phyloP scores from a whole-genome alignment of 805 yeast genomes.

The Candida ponderosae region DNA sequence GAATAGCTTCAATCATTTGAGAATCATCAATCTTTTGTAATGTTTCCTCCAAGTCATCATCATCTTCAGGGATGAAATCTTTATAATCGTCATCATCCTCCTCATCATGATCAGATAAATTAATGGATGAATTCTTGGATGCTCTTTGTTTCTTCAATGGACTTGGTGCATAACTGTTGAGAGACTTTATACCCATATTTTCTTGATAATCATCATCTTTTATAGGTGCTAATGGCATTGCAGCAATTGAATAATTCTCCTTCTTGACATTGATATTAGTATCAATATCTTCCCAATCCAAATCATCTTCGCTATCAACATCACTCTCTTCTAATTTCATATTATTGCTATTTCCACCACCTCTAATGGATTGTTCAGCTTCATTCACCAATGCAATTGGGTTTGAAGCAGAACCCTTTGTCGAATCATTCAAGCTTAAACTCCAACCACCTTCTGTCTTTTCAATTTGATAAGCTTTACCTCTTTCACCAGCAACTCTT shows the following conservation, averaged over 20 bases:
- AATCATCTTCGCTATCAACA: conserved; percentile 28
- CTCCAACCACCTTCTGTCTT: conserved; percentile 83
- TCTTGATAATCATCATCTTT: conserved; percentile 7
- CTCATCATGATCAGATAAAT: conserved; percentile 2
- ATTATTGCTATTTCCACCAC: conserved; percentile 6
- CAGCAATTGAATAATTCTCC: conserved; percentile 33
- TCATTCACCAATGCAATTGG: conserved; percentile 39
- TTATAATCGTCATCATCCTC: conserved; percentile 10
- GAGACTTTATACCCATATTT: conserved; percentile 10
- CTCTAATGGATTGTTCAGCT: conserved; percentile 2
- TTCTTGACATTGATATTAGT: conserved; percentile 18
- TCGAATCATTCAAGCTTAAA: conserved; percentile 45
- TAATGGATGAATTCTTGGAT: neutral
- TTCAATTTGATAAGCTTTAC: conserved; percentile 64
- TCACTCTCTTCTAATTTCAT: conserved; percentile 17
- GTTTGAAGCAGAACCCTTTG: conserved; percentile 30
- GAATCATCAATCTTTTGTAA: conserved; percentile 22
- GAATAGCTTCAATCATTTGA: conserved; percentile 31
- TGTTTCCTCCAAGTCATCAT: conserved; percentile 16
- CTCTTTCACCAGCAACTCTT: conserved; percentile 79
- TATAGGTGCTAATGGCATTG: conserved; percentile 29
- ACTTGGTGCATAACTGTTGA: conserved; percentile 11
- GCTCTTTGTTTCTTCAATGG: conserved; percentile 8
- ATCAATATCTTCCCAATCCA: conserved; percentile 70
- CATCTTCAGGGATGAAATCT: neutral